These are phyloP conservation scores for Cladophialophora yegresii DNA, from an alignment of 2,329 filamentous ascomycete species.

Conservation along the genomic window DNA sequence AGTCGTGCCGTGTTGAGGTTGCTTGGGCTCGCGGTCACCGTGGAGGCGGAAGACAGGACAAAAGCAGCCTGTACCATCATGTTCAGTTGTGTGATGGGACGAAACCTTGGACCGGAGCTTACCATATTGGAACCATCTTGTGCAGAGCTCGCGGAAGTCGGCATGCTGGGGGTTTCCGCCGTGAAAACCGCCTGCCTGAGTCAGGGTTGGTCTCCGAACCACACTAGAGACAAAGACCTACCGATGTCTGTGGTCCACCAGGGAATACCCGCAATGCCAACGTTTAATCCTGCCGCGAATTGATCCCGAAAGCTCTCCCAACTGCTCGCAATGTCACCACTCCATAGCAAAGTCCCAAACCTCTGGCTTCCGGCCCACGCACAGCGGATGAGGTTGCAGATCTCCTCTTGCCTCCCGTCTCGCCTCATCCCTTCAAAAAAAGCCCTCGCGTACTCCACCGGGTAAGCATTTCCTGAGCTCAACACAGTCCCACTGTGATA, in stretches of 20 bases:
- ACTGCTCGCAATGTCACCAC: slow-evolving; percentile 65
- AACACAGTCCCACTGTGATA: slow-evolving; percentile 60
- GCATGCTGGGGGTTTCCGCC: slow-evolving; percentile 61
- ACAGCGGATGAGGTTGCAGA: slow-evolving; percentile 62
- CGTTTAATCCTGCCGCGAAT: slow-evolving; percentile 64
- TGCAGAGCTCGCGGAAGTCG: slow-evolving; percentile 63
- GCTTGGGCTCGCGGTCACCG: slow-evolving; percentile 64
- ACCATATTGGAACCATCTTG: slow-evolving; percentile 71
- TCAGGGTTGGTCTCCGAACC: not conserved
- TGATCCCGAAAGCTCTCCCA: slow-evolving; percentile 64
- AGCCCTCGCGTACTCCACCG: slow-evolving; percentile 58
- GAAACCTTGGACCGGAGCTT: slow-evolving; percentile 47
- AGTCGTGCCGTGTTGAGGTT: slow-evolving; percentile 46
- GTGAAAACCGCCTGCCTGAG: slow-evolving; percentile 59
- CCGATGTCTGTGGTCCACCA: slow-evolving; percentile 73
- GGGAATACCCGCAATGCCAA: slow-evolving; percentile 64
- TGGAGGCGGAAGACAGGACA: slow-evolving; percentile 69
- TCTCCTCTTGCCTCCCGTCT: slow-evolving; percentile 51
- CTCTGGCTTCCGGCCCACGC: slow-evolving; percentile 63
- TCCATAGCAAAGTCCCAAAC: slow-evolving; percentile 68
- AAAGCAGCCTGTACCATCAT: slow-evolving; percentile 62
- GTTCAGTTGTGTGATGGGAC: slow-evolving; percentile 62
- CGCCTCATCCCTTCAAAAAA: slow-evolving; percentile 62
- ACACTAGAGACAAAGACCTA: slow-evolving; percentile 48
- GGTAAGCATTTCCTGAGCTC: slow-evolving; percentile 62